These are phyloP conservation scores for Obba rivulosa DNA, from an alignment of 768 basidiomycete species.

Conservation along the genomic window DNA sequence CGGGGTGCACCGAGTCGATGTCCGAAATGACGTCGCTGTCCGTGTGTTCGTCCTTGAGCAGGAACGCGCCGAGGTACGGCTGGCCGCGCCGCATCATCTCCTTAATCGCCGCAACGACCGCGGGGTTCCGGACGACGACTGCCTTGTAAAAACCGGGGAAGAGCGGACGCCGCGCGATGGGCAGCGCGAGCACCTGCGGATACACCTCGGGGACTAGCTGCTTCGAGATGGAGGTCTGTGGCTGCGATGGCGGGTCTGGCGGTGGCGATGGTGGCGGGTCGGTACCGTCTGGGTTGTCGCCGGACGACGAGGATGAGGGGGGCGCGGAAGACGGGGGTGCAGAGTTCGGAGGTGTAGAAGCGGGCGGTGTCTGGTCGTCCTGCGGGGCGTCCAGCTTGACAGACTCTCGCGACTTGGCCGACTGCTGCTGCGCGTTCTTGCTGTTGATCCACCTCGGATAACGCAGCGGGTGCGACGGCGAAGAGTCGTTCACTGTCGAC, in stretches of 20 bases:
- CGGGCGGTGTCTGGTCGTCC: constrained; percentile 24
- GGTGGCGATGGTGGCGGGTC: constrained; percentile 37
- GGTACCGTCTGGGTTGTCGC: constrained; percentile 31
- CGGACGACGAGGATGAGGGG: constrained; percentile 37
- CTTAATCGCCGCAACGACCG: constrained; percentile 89
- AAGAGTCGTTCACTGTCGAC: constrained; percentile 20
- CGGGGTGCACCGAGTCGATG: constrained; percentile 80
- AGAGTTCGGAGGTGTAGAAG: constrained; percentile 24
- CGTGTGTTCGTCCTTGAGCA: constrained; percentile 89
- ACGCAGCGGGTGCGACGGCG: constrained; percentile 14
- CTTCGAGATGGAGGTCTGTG: constrained; percentile 63
- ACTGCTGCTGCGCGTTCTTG: constrained; percentile 9
- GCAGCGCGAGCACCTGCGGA: constrained; percentile 91
- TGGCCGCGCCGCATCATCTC: constrained; percentile 97
- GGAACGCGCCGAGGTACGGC: constrained; percentile 94
- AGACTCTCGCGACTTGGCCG: constrained; percentile 3
- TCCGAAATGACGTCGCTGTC: constrained; percentile 93
- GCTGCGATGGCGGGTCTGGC: constrained; percentile 30
- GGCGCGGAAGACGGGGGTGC: constrained; percentile 30
- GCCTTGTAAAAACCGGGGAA: constrained; percentile 99
- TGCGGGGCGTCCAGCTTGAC: constrained; percentile 19
- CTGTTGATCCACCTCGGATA: constrained; percentile 31
- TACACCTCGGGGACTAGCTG: constrained; percentile 87
- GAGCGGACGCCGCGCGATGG: constrained; percentile 90
- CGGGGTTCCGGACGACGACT: constrained; percentile 86